Evolutionary conservation across 2,329 filamentous ascomycete genomes (phyloP), one percentile per base, ranked within the genome.

Genomic region (Teratosphaeria nubilosa): DNA sequence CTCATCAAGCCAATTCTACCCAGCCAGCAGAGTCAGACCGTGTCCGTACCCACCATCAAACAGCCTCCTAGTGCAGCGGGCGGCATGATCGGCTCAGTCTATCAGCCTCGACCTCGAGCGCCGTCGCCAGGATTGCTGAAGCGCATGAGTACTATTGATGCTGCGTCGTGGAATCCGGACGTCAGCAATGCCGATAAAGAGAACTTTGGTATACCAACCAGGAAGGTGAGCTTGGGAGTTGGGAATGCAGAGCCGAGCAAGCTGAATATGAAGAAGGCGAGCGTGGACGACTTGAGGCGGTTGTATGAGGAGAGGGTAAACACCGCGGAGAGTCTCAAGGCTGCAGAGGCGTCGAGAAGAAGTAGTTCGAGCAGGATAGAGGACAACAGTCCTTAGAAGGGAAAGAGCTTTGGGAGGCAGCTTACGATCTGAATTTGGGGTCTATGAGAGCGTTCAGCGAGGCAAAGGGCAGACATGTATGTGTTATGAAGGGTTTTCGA

Each of bases 261-360:
- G 56, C 63, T 78, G 34, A 74, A 76, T 50, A 51, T 77, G 50
- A 74, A 73, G 62, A 77, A 78, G 62, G 68, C 73, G 53, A 74
- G 72, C 20, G 77, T 80, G 4, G 77, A 79, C 52, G 75, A 79
- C 65, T 61, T 80, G 60, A 67, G 76, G 56, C 65, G 74, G 61
- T 63, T 79, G 56, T 80, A 78, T 59, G 77, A 80, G 63, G 77
- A 79, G 63, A 65, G 77, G 51, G 75, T 73, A 7, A 73, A 70
- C 2, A 74, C 75, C 14, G 76, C 62, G 10, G 58, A 64, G 34
- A 61, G 62, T 22, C 45, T 69, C 22, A 58, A 56, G 25, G 31
- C 22, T 2, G 60, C 56, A 3, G 56, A 25, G 30, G 37, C 11
- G 11, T 50, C 31, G 16, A 54, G 55, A 34, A 51, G 58, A 20